Evolutionary conservation across 1,284 basidiomycete species (phyloP), one percentile per base, ranked within the genome.

Genomic region (Cystobasidium slooffiae): DNA sequence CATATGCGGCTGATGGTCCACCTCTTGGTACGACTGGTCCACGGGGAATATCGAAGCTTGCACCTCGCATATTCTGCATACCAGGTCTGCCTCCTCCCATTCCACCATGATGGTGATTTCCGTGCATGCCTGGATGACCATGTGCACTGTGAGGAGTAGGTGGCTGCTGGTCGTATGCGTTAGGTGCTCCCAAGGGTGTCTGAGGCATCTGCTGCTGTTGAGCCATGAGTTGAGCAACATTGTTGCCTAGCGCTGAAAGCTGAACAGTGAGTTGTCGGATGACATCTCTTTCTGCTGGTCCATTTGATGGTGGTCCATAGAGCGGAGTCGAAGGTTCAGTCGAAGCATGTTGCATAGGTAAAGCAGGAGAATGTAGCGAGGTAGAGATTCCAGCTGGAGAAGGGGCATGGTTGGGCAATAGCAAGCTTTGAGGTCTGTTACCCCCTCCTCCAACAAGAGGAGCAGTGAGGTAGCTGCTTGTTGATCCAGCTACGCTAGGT

Each of bases 261-360:
- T 75, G 74, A 6, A 67, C 66, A 24, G 74, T 69, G 24, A 75
- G 68, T 37, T 75, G 74, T 6, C 74, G 74, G 20, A 75, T 75
- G n/a, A 58, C 68, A 51, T 75, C 74, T 64, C 61, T 5, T 16
- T 70, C 65, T 49, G 59, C 68, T 20, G 51, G 49, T 41, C 16
- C 55, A 31, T 39, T 51, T 37, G 58, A 31, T 43, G 59, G 49
- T 4, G 53, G 18, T 24, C 67, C 67, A 46, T 66, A 65, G 16
- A 62, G 52, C 6, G 69, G 69, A 3, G 58, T 63, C 39, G 56
- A 59, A 44, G 69, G 69, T 14, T 53, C 69, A 37, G 62, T 64
- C 10, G 70, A 65, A n/a, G 52, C 53, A 53, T 66, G 64, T 16
- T 43, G 64, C 56, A 59, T 59, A n/a, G 66, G 55, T 20, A 73